Conservation (phyloP, 768 basidiomycete genomes). For the Neoboletus brunneissimus region DNA sequence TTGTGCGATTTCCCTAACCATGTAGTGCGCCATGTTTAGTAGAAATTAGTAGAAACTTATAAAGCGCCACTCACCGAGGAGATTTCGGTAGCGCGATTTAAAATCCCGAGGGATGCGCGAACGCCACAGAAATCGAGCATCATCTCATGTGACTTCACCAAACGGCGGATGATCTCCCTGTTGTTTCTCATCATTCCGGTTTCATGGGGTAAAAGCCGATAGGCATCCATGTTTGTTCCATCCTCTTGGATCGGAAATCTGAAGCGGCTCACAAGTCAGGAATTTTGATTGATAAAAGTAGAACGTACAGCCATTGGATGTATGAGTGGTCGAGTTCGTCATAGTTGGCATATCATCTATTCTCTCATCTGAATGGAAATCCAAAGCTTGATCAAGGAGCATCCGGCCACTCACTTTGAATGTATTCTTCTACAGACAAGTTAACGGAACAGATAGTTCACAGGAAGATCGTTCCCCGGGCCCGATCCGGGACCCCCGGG, state of each 20-base stretch:
- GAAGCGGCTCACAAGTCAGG: background rate
- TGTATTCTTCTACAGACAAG: conserved; percentile 63
- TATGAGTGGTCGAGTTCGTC: conserved; percentile 65
- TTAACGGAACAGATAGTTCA: conserved; percentile 62
- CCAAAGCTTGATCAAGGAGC: background rate
- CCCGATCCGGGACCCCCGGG: conserved; percentile 13
- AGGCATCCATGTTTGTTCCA: conserved; percentile 67
- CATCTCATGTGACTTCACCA: conserved; percentile 60
- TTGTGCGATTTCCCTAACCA: conserved; percentile 66
- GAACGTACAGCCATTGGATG: conserved; percentile 75
- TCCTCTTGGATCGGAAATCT: conserved; percentile 75
- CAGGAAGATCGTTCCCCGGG: conserved; percentile 15
- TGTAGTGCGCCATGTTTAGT: background rate
- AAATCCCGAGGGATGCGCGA: conserved; percentile 48
- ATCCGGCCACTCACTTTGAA: conserved; percentile 40
- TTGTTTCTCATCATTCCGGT: conserved; percentile 53
- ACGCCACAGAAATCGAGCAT: conserved; percentile 84
- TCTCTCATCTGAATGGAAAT: conserved; percentile 4
- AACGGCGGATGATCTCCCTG: conserved; percentile 44
- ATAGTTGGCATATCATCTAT: conserved; percentile 66
- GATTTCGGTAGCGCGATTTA: conserved; percentile 57
- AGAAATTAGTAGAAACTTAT: background rate
- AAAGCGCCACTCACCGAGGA: conserved; percentile 51
- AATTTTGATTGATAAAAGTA: background rate
- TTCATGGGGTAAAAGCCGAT: conserved; percentile 67